Percentiles rank a stretch among this genome's conserved stretches.
phyloP scores from a whole-genome alignment of 2,329 filamentous ascomycete genomes.

The Fusarium sacchari region DNA sequence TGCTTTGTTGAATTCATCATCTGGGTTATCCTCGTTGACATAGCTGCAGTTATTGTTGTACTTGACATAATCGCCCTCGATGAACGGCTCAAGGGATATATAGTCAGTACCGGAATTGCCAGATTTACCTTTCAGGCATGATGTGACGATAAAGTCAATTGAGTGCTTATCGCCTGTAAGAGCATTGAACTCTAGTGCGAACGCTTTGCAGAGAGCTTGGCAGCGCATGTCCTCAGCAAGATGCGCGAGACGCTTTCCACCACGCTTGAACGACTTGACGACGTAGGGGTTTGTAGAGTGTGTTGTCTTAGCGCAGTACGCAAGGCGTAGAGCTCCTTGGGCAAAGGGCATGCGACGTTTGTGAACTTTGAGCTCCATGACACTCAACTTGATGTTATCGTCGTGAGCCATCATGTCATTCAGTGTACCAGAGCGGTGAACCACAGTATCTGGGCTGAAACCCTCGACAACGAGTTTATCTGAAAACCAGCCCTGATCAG shows the following conservation, averaged over 20 bases:
- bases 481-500: neutral
- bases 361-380: constrained; percentile 48
- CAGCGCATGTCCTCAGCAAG: constrained; percentile 52
- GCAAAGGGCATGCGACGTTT: constrained; percentile 40
- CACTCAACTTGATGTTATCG: constrained; percentile 48
- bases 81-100: constrained; percentile 51
- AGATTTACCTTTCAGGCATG: constrained; percentile 42
- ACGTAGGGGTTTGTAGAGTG: constrained; percentile 45
- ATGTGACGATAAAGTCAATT: constrained; percentile 47
- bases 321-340: constrained; percentile 48
- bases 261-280: constrained; percentile 47
- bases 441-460: constrained; percentile 45
- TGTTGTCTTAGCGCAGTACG: constrained; percentile 47
- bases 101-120: constrained; percentile 12
- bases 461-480: constrained; percentile 14
- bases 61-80: constrained; percentile 51
- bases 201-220: constrained; percentile 53
- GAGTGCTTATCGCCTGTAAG: constrained; percentile 39
- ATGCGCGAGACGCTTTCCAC: constrained; percentile 40
- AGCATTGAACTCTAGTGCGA: constrained; percentile 54
- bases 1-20: constrained; percentile 40
- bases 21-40: constrained; percentile 43
- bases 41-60: constrained; percentile 51
- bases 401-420: constrained; percentile 51
- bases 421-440: constrained; percentile 43